Evolutionary conservation across 1,284 basidiomycete genomes (phyloP).

Genomic region (Microbotryum lychnidis-dioicae): DNA sequence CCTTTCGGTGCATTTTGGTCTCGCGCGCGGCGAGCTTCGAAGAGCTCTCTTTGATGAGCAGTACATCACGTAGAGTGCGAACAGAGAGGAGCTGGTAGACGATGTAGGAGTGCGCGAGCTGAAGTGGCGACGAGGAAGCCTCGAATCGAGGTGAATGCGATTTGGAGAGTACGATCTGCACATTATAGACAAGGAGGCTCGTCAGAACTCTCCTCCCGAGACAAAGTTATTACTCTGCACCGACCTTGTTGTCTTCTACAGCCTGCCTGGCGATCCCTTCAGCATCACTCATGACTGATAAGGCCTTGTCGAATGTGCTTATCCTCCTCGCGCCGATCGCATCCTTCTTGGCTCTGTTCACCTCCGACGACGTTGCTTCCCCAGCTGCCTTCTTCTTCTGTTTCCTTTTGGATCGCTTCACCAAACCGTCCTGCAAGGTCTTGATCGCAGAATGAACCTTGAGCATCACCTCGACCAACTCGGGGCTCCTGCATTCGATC

Average conservation of each 20-base stretch:
- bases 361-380: conserved; percentile 35
- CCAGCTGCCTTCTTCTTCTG: conserved; percentile 33
- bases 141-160: conserved; percentile 34
- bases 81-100: conserved; percentile 74
- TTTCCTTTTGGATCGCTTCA: conserved; percentile 6
- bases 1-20: conserved; percentile 35
- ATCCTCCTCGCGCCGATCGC: conserved; percentile 46
- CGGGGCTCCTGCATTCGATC: conserved; percentile 79
- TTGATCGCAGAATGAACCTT: conserved; percentile 70
- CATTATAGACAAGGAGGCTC: background rate
- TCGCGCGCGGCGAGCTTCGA: conserved; percentile 35
- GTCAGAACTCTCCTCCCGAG: background rate
- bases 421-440: conserved; percentile 42
- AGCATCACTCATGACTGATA: conserved; percentile 75
- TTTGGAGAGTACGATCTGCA: conserved; percentile 42
- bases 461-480: conserved; percentile 78
- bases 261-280: conserved; percentile 71
- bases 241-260: conserved; percentile 64
- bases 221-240: conserved; percentile 37
- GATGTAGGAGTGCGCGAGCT: conserved; percentile 76
- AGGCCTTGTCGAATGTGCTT: conserved; percentile 71
- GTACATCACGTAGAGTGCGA: conserved; percentile 76
- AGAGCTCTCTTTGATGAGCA: conserved; percentile 63
- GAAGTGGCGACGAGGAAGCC: conserved; percentile 43
- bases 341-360: conserved; percentile 41